Evolutionary conservation across 2,329 filamentous ascomycete genomes (phyloP).

Genomic region (Penicillium fuscoglaucum): DNA sequence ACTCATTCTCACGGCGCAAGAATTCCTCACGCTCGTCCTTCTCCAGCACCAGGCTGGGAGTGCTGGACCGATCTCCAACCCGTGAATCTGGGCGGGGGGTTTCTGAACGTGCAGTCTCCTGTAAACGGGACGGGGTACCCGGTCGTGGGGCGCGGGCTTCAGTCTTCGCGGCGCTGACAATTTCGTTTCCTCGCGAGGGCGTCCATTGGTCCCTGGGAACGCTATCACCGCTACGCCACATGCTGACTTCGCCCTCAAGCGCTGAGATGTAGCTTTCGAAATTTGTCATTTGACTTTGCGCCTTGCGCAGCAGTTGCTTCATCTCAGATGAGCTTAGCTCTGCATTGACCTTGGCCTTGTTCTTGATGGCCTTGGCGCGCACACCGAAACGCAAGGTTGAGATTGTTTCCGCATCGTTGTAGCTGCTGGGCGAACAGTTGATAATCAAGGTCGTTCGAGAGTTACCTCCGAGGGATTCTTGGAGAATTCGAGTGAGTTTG

Average conservation of each 20-base stretch:
- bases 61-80: constrained; percentile 78
- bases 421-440: constrained; percentile 98
- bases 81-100: constrained; percentile 64
- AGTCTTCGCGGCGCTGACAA: constrained; percentile 50
- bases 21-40: constrained; percentile 98
- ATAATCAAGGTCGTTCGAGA: constrained; percentile 97
- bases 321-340: constrained; percentile 94
- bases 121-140: constrained; percentile 43
- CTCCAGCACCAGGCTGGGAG: constrained; percentile 82
- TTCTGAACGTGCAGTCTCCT: constrained; percentile 54
- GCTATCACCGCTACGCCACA: constrained; percentile 83
- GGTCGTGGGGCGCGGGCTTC: constrained; percentile 50
- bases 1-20: constrained; percentile 87
- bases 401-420: constrained; percentile 94
- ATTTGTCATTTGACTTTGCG: constrained; percentile 81
- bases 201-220: constrained; percentile 92
- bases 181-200: constrained; percentile 60
- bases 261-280: constrained; percentile 84
- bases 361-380: constrained; percentile 97
- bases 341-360: constrained; percentile 99
- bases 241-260: constrained; percentile 78
- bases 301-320: constrained; percentile 89
- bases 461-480: constrained; percentile 97
- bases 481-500: constrained; percentile 92
- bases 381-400: constrained; percentile 93